These are phyloP conservation scores for Phaeosphaeriaceae sp. DNA, from an alignment of 2,329 filamentous ascomycete genomes.

Conservation along the genomic window DNA sequence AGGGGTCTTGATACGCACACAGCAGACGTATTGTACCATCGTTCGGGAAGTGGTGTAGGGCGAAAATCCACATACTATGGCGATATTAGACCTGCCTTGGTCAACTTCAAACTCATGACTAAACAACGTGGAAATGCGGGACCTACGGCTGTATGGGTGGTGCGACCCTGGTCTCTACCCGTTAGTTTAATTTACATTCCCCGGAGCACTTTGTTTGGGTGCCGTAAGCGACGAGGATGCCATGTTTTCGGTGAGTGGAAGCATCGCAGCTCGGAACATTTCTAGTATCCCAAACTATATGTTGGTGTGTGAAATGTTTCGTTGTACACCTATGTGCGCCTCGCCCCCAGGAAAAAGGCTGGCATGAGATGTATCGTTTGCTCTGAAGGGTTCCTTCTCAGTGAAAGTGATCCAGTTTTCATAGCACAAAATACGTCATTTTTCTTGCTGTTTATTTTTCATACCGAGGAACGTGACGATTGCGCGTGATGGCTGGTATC, in stretches of 20 bases:
- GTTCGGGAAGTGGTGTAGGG: not conserved
- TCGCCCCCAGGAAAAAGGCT: too few species aligned
- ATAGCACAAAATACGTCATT: too few species aligned
- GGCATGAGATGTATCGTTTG: too few species aligned
- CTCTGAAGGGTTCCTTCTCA: too few species aligned
- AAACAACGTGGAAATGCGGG: constrained; percentile 8
- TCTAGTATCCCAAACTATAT: too few species aligned
- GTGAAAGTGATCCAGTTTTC: too few species aligned
- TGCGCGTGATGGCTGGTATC: too few species aligned
- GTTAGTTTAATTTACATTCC: constrained; percentile 23
- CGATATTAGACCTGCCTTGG: constrained; percentile 15
- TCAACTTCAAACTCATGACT: not conserved
- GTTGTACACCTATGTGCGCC: too few species aligned
- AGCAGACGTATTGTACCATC: constrained; percentile 5
- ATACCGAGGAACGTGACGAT: too few species aligned
- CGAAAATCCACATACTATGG: constrained; percentile 19
- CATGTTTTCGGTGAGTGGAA: not conserved
- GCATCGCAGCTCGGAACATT: not conserved
- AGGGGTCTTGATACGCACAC: not conserved
- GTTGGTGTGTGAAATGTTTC: too few species aligned
- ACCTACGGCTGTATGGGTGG: constrained; percentile 3
- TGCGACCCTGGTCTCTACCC: constrained; percentile 12
- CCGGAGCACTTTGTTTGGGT: constrained; percentile 18
- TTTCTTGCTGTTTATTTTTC: too few species aligned
- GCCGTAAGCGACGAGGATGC: constrained; percentile 24